These are phyloP conservation scores for Xylaria sp. DNA, from an alignment of 2,329 filamentous ascomycete species.

Conservation along the genomic window DNA sequence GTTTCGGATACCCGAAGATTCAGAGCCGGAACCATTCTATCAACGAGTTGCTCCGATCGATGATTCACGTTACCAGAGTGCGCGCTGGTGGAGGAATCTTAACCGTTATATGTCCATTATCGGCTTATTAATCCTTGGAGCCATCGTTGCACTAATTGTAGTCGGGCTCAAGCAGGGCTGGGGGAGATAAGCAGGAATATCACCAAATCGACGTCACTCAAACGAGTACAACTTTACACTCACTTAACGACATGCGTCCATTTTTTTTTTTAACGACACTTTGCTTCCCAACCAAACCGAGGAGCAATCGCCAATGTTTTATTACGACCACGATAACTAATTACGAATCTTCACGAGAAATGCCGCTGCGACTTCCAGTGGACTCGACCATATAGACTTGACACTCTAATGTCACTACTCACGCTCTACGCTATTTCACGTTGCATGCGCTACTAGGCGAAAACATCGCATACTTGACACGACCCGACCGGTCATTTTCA, in stretches of 20 bases:
- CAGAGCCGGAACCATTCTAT: slow-evolving; percentile 42
- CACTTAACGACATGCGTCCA: slow-evolving; percentile 22
- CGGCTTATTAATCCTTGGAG: slow-evolving; percentile 65
- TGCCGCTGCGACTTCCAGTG: slow-evolving; percentile 28
- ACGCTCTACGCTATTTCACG: slow-evolving; percentile 27
- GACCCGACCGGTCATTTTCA: slow-evolving; percentile 7
- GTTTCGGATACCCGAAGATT: slow-evolving; percentile 53
- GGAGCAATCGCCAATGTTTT: slow-evolving; percentile 18
- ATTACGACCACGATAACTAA: slow-evolving; percentile 38
- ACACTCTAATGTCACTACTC: slow-evolving; percentile 8
- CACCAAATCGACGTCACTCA: neutral
- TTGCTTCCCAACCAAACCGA: slow-evolving; percentile 17
- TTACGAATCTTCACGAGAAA: slow-evolving; percentile 37
- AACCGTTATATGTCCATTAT: slow-evolving; percentile 69
- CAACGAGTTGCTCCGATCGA: slow-evolving; percentile 53
- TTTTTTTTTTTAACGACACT: slow-evolving; percentile 24
- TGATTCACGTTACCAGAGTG: slow-evolving; percentile 62
- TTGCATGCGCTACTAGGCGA: slow-evolving; percentile 13
- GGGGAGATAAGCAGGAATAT: slow-evolving; percentile 46
- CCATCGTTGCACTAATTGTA: slow-evolving; percentile 63
- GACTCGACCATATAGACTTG: slow-evolving; percentile 14
- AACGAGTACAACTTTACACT: slow-evolving; percentile 21
- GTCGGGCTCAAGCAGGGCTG: slow-evolving; percentile 64
- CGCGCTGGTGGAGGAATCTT: slow-evolving; percentile 69
- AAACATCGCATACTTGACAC: slow-evolving; percentile 5